phyloP scores from a whole-genome alignment of 148 eudicot genomes.

The Amaranthus cruentus region DNA sequence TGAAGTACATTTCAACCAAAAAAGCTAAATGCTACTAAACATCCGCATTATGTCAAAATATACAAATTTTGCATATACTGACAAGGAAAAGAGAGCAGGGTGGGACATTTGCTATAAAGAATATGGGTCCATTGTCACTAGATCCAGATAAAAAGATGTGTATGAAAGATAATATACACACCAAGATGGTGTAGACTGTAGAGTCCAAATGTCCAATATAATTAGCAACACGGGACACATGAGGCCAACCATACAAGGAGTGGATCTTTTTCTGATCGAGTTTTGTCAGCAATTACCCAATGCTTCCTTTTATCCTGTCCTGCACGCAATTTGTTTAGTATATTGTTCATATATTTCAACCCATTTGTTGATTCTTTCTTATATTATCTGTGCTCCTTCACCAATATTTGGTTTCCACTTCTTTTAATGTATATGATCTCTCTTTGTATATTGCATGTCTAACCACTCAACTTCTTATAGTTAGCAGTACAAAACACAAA shows the following conservation, averaged over 20 bases:
- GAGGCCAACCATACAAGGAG: background rate
- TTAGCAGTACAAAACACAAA: background rate
- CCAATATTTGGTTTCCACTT: background rate
- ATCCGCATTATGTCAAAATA: too few relatives aligned
- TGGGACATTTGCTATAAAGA: background rate
- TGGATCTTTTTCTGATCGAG: background rate
- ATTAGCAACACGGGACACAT: background rate
- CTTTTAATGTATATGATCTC: background rate
- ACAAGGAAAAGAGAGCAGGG: too few relatives aligned
- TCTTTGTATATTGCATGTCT: background rate
- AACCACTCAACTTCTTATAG: background rate
- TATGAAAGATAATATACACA: background rate
- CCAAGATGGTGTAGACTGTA: background rate
- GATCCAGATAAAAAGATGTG: background rate
- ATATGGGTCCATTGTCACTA: background rate
- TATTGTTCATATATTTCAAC: background rate
- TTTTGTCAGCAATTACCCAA: background rate
- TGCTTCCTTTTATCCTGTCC: background rate
- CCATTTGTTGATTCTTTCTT: background rate
- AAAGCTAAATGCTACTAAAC: too few relatives aligned
- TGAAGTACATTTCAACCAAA: too few relatives aligned
- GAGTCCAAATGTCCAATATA: too few relatives aligned
- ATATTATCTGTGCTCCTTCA: background rate
- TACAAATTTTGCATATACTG: too few relatives aligned
- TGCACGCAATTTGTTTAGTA: background rate